Evolutionary conservation across 1,284 basidiomycete genomes (phyloP).

Genomic region (Cystobasidiaceae sp.): DNA sequence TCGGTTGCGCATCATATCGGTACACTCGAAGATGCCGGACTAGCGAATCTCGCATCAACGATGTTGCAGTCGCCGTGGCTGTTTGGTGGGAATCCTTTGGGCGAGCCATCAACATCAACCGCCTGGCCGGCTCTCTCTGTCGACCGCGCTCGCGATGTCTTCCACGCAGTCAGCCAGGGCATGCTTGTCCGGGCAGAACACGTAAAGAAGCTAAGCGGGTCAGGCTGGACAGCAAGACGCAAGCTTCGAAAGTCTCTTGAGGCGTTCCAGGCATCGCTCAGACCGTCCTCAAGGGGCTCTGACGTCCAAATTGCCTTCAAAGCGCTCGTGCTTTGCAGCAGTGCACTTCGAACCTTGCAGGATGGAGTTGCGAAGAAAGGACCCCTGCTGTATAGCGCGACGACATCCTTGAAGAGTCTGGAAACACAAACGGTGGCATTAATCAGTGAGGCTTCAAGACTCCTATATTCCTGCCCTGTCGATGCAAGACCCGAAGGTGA

Average conservation of each 20-base stretch:
- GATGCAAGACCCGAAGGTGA: too few species aligned
- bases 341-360: too few species aligned
- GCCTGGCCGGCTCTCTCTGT: not conserved
- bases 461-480: too few species aligned
- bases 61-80: conserved; percentile 10
- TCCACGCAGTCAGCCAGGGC: conserved; percentile 15
- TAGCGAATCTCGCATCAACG: conserved; percentile 3
- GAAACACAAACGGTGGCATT: too few species aligned
- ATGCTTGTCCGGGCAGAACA: conserved; percentile 29
- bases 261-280: conserved; percentile 1
- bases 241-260: conserved; percentile 14
- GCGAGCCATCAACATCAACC: not conserved
- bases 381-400: too few species aligned
- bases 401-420: too few species aligned
- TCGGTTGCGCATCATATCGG: conserved; percentile 9
- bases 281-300: too few species aligned
- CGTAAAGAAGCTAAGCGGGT: conserved; percentile 9
- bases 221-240: conserved; percentile 32
- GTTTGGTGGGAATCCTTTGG: not conserved
- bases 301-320: too few species aligned
- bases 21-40: conserved; percentile 17
- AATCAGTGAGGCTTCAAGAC: too few species aligned
- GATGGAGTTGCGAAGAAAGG: too few species aligned
- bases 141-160: not conserved
- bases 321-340: too few species aligned